These are phyloP conservation scores for Phialophora chinensis DNA, from an alignment of 2,329 filamentous ascomycete genomes.

Conservation along the genomic window DNA sequence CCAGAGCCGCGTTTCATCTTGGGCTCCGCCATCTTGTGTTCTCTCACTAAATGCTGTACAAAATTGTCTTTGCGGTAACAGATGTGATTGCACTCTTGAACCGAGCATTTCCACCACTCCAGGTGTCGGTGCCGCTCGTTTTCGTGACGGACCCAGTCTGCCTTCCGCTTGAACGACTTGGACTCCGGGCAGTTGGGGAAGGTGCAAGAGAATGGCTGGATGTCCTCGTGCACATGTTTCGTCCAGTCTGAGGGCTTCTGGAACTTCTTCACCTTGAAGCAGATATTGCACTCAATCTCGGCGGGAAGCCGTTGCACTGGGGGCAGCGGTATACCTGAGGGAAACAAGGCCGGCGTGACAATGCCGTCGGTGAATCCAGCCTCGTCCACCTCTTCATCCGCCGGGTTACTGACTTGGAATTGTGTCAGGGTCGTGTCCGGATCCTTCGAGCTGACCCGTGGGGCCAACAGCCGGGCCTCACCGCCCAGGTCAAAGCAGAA, in stretches of 20 bases:
- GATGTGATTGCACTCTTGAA: slow-evolving; percentile 78
- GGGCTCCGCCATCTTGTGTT: slow-evolving; percentile 85
- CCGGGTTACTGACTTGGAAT: slow-evolving; percentile 62
- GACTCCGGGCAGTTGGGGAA: slow-evolving; percentile 81
- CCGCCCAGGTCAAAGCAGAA: slow-evolving; percentile 73
- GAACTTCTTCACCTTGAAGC: slow-evolving; percentile 83
- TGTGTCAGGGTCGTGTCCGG: slow-evolving; percentile 62
- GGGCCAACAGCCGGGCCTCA: slow-evolving; percentile 66
- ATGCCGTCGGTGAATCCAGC: slow-evolving; percentile 70
- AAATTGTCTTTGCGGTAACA: slow-evolving; percentile 94
- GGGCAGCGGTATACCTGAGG: slow-evolving; percentile 78
- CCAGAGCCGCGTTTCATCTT: slow-evolving; percentile 76
- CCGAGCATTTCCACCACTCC: slow-evolving; percentile 88
- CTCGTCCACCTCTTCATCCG: slow-evolving; percentile 67
- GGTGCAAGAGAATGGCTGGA: slow-evolving; percentile 91
- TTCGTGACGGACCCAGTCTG: slow-evolving; percentile 93
- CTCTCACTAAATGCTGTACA: slow-evolving; percentile 86
- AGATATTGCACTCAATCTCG: slow-evolving; percentile 87
- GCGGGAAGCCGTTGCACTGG: slow-evolving; percentile 78
- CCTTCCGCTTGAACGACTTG: slow-evolving; percentile 93
- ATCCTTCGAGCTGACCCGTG: slow-evolving; percentile 59
- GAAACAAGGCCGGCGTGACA: slow-evolving; percentile 76
- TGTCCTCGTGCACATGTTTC: slow-evolving; percentile 92
- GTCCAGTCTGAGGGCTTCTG: slow-evolving; percentile 95
- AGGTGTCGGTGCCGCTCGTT: slow-evolving; percentile 88